Conservation (phyloP, 495 filamentous ascomycete genomes). For the Penicillium goetzii region DNA sequence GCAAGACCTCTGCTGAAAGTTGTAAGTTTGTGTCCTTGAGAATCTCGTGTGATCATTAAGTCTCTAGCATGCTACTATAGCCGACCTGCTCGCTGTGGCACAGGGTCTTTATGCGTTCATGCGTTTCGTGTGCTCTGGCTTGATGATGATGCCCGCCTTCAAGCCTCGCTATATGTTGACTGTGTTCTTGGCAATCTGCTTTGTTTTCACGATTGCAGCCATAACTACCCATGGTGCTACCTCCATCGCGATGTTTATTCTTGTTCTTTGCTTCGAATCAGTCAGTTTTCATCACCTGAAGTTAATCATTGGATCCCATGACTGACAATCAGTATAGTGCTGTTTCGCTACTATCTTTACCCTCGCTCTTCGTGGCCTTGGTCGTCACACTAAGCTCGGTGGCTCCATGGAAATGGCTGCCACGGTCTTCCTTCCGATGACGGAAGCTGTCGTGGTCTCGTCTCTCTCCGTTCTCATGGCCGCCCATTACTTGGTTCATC, state of each 20-base stretch:
- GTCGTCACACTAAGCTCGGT: constrained; percentile 70
- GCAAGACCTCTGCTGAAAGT: background rate
- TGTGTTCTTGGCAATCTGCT: constrained; percentile 50
- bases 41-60: background rate
- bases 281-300: constrained; percentile 4
- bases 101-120: constrained; percentile 69
- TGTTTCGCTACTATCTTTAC: constrained; percentile 75
- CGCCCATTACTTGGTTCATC: background rate
- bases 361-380: constrained; percentile 69
- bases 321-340: constrained; percentile 29
- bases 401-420: constrained; percentile 69
- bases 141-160: constrained; percentile 49
- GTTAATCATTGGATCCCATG: background rate
- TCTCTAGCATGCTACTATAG: constrained; percentile 15
- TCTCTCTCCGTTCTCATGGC: background rate
- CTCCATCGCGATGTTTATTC: constrained; percentile 61
- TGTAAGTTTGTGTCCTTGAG: background rate
- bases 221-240: constrained; percentile 56
- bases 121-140: constrained; percentile 60
- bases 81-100: constrained; percentile 63
- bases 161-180: constrained; percentile 58
- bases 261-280: constrained; percentile 72
- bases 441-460: constrained; percentile 41
- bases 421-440: constrained; percentile 68
- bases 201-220: constrained; percentile 62